These are phyloP conservation scores for Mucor sp. DNA, from an alignment of 371 early-diverging fungal species.

Conservation along the genomic window DNA sequence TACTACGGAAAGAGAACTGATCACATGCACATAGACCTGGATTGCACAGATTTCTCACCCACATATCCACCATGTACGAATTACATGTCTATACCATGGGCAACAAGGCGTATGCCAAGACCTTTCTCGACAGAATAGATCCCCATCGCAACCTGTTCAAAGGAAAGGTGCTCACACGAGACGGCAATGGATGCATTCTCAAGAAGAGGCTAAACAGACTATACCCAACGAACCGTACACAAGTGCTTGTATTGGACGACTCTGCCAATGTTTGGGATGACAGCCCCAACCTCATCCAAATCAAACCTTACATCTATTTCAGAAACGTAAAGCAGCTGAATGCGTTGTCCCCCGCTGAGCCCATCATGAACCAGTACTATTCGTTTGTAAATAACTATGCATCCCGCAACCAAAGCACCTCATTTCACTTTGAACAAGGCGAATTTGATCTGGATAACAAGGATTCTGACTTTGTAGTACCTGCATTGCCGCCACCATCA, in stretches of 20 bases:
- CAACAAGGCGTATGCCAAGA: not conserved
- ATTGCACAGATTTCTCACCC: not conserved
- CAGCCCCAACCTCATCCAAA: not conserved
- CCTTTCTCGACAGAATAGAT: not conserved
- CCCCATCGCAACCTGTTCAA: not conserved
- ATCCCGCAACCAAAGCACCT: not conserved
- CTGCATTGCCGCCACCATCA: not conserved
- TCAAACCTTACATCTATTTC: not conserved
- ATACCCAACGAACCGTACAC: not conserved
- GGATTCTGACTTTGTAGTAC: not conserved
- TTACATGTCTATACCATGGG: not conserved
- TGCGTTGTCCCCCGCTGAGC: not conserved
- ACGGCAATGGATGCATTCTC: not conserved
- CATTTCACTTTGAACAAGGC: not conserved
- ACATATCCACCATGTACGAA: not conserved
- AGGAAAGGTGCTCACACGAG: not conserved
- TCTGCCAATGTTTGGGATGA: not conserved
- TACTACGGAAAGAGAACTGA: not conserved
- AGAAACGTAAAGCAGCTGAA: not conserved
- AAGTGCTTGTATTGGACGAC: not conserved
- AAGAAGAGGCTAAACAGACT: not conserved
- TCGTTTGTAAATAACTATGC: not conserved
- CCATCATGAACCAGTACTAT: not conserved
- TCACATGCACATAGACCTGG: not conserved
- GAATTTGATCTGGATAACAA: not conserved